phyloP scores from a whole-genome alignment of 371 early-diverging fungal genomes.

The Zopfochytrium polystomum region DNA sequence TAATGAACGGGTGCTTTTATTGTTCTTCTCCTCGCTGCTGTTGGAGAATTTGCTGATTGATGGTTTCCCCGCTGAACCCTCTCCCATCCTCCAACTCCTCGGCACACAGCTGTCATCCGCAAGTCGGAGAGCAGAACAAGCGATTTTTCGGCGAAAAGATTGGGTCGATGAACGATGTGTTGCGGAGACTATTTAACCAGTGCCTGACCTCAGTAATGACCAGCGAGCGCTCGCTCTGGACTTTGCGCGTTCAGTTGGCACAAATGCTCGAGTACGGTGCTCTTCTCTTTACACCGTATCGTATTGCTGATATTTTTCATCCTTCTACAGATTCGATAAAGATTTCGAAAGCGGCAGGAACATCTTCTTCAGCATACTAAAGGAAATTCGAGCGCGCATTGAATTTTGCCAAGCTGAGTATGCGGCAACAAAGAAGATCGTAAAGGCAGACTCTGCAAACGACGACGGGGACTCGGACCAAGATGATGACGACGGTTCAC shows the following conservation, averaged over 20 bases:
- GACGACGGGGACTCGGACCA: neutral
- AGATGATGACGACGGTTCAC: neutral
- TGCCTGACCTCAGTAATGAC: conserved; percentile 12
- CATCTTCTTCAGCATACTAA: conserved; percentile 15
- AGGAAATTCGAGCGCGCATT: conserved; percentile 8
- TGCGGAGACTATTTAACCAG: conserved; percentile 49
- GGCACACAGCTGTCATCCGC: conserved; percentile 57
- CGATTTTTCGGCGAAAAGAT: conserved; percentile 39
- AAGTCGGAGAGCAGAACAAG: conserved; percentile 48
- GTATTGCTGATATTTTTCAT: too few species aligned
- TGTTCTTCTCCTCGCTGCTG: too few species aligned
- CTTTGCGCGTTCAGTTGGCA: conserved; percentile 24
- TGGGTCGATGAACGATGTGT: conserved; percentile 42
- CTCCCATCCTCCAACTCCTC: neutral
- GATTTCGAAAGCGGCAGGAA: conserved; percentile 15
- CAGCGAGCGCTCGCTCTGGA: conserved; percentile 21
- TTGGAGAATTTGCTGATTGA: too few species aligned
- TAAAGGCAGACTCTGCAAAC: neutral
- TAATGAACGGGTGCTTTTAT: too few species aligned
- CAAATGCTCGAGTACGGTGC: too few species aligned
- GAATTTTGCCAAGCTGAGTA: neutral
- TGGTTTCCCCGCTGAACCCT: neutral
- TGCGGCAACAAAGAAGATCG: neutral
- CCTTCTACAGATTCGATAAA: conserved; percentile 21
- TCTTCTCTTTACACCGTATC: too few species aligned